Conservation (phyloP, 73 alveolate species). For the Tetrahymena borealis region DNA sequence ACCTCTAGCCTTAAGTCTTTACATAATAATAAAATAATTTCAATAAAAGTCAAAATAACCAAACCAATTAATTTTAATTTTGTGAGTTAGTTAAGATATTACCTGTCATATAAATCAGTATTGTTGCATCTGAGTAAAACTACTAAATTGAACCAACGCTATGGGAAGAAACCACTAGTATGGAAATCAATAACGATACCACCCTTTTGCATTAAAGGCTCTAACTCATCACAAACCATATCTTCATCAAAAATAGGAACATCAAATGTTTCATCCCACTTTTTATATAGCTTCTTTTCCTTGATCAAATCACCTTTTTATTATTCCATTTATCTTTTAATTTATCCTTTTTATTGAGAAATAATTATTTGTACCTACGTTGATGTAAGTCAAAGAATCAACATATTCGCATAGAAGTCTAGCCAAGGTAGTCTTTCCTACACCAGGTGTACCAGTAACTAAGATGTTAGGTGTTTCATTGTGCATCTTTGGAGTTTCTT, state of each 20-base stretch:
- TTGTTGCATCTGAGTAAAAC: constrained; percentile 86
- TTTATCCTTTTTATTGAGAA: not conserved
- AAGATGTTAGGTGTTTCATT: constrained; percentile 72
- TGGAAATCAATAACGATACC: constrained; percentile 94
- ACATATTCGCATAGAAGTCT: constrained; percentile 72
- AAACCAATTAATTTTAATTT: no score
- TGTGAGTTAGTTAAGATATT: no score
- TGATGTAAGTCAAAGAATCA: constrained; percentile 74
- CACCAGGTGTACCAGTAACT: constrained; percentile 98
- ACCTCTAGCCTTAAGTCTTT: constrained; percentile 82
- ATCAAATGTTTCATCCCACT: constrained; percentile 92
- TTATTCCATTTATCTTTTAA: not conserved
- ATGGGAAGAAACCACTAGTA: constrained; percentile 92
- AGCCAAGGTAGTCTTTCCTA: constrained; percentile 94
- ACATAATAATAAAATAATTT: no score
- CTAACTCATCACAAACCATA: constrained; percentile 92
- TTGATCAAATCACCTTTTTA: constrained; percentile 70
- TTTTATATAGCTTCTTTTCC: constrained; percentile 79
- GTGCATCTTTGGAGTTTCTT: constrained; percentile 16
- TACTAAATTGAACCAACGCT: constrained; percentile 83
- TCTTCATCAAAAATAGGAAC: constrained; percentile 96
- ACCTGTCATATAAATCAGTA: constrained; percentile 88
- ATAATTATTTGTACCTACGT: constrained; percentile 46
- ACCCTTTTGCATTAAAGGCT: constrained; percentile 49
- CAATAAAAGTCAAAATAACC: no score